A percentile compares a stretch with the other conserved stretches of the same genome.
These are phyloP conservation scores for Pachyrhizus erosus DNA, from an alignment of 306 rosid genomes.

Conservation along the genomic window DNA sequence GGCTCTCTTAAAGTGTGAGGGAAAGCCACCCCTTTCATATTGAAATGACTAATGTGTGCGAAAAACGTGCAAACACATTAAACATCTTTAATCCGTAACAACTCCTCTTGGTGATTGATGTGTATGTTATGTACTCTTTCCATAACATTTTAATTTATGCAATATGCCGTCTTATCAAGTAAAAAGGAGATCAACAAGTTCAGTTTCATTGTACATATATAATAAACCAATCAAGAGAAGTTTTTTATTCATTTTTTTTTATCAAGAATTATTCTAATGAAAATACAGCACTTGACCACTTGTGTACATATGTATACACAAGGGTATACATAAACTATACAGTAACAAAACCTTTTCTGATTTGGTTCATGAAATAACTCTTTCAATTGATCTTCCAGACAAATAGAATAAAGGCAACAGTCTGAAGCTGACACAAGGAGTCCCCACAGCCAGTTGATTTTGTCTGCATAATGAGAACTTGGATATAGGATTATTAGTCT, in stretches of 20 bases:
- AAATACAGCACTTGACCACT: not conserved
- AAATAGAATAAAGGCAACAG: conserved; percentile 49
- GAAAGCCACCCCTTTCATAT: not conserved
- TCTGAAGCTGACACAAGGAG: conserved; percentile 42
- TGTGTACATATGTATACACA: not conserved
- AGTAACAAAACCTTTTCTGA: conserved; percentile 18
- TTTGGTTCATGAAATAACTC: conserved; percentile 9
- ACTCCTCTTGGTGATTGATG: not conserved
- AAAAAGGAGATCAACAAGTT: not conserved
- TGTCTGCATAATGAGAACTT: conserved; percentile 16
- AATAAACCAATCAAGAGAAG: not conserved
- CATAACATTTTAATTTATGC: not conserved
- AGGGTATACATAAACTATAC: not conserved
- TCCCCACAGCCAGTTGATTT: conserved; percentile 45
- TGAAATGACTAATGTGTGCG: not conserved
- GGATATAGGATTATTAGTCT: not conserved
- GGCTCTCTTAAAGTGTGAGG: not conserved
- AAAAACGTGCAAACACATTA: not conserved
- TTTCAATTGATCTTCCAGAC: conserved; percentile 31
- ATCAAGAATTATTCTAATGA: conserved; percentile 3
- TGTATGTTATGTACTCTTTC: not conserved
- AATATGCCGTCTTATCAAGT: not conserved
- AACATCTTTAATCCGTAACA: not conserved
- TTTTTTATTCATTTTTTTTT: not conserved
- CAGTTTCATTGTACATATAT: not conserved